A percentile compares a stretch with the other conserved stretches of the same genome.
Evolutionary conservation across 768 basidiomycete species (phyloP).

Genomic region (Dentipellis fragilis): DNA sequence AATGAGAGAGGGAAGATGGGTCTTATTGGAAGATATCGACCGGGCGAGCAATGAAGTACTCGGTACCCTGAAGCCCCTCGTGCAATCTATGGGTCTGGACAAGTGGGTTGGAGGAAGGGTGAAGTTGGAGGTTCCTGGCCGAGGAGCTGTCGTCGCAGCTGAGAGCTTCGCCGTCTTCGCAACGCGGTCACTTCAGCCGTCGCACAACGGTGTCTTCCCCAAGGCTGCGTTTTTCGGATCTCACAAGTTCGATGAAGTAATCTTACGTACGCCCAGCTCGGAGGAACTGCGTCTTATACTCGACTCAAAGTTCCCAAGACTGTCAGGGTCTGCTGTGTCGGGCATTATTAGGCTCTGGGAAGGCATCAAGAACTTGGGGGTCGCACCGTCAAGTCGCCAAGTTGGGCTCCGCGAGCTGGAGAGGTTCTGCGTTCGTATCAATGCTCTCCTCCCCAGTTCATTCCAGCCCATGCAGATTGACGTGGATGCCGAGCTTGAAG

Average conservation of each 20-base stretch:
- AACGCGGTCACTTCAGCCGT: constrained; percentile 59
- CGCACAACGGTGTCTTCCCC: constrained; percentile 38
- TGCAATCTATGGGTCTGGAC: constrained; percentile 58
- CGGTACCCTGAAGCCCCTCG: constrained; percentile 74
- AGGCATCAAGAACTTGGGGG: constrained; percentile 38
- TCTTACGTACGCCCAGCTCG: constrained; percentile 46
- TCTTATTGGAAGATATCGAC: constrained; percentile 90
- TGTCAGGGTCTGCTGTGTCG: constrained; percentile 37
- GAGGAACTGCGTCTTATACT: constrained; percentile 69
- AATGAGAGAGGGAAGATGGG: constrained; percentile 85
- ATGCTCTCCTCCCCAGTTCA: constrained; percentile 44
- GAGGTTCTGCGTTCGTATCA: constrained; percentile 73
- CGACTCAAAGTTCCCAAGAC: constrained; percentile 48
- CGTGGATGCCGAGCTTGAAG: constrained; percentile 11
- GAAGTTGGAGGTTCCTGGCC: constrained; percentile 60
- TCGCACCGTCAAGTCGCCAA: constrained; percentile 42
- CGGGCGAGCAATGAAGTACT: constrained; percentile 84
- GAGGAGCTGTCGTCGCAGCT: constrained; percentile 64
- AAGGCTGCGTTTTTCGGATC: constrained; percentile 71
- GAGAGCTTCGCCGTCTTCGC: constrained; percentile 83
- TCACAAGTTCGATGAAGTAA: constrained; percentile 73
- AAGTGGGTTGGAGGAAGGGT: constrained; percentile 73
- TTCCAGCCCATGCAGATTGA: constrained; percentile 32
- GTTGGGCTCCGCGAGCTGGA: constrained; percentile 74
- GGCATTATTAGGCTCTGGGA: constrained; percentile 67